Evolutionary conservation across 495 filamentous ascomycete genomes (phyloP), one percentile per base, ranked within the genome.

Genomic region (Letharia lupina): DNA sequence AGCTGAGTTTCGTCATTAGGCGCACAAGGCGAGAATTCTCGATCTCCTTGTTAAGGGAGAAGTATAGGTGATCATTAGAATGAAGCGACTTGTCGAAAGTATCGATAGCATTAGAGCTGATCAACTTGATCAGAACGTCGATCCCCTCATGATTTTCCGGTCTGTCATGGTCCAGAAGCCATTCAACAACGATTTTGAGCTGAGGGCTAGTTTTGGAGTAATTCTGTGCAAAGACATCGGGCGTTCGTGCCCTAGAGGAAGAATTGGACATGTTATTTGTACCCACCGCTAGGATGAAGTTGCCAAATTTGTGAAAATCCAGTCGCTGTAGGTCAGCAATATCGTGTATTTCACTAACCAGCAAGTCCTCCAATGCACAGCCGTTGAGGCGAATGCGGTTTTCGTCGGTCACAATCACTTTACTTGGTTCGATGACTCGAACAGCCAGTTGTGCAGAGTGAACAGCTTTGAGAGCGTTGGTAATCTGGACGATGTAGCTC

Each of bases 401-500:
- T 65, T 77, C 78, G 60, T 78, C 78, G 1, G 88, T 94, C 50
- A 97, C 69, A 35, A 98, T 80, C 56, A 98, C 84, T 72, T 97
- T 97, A 75, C 82, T 91, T 20, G 89, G 77, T 63, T 93, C 91
- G 47, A 98, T 83, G 42, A 93, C 84, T 48, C 91, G 80, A 50
- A 92, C 92, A 31, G 94, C 93, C 23, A 97, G 82, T 9, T 89
- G 88, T 52, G 81, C 84, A 39, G 82, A 80, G 74, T 98, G 94
- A 57, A 98, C 93, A 4, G 87, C 81, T 74, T 91, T 94, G 48
- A 98, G 80, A 9, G 88, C 93, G 67, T 87, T 91, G n/a, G 89
- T 86, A 64, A 98, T 88, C 76, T 98, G 94, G 41, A 92, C 88
- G 61, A 97, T 84, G 73, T 97, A 98, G 65, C 86, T 83, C 95